Evolutionary conservation across 345 rosid genomes (phyloP).

Genomic region (Gossypium rotundifolium): DNA sequence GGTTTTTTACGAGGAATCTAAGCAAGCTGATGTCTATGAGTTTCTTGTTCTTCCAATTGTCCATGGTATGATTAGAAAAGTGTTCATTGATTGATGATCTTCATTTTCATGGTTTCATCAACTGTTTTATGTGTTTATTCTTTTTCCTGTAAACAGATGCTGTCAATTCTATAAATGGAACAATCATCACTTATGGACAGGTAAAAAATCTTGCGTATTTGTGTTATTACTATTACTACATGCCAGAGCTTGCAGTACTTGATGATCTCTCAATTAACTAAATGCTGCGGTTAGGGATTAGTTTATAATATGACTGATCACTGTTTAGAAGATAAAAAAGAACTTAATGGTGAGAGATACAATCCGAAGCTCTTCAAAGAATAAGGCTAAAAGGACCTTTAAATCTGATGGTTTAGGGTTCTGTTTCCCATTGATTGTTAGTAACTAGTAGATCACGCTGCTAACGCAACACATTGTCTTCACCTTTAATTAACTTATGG

Average conservation of each 20-base stretch:
- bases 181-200: slow-evolving; percentile 88
- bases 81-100: not conserved
- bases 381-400: not conserved
- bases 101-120: not conserved
- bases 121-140: not conserved
- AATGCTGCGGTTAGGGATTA: not conserved
- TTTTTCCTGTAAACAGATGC: slow-evolving; percentile 40
- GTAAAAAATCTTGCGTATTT: slow-evolving; percentile 20
- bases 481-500: not conserved
- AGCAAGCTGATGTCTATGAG: slow-evolving; percentile 54
- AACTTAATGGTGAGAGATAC: not conserved
- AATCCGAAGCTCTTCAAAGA: not conserved
- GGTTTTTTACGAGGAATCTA: slow-evolving; percentile 53
- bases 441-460: not conserved
- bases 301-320: not conserved
- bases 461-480: not conserved
- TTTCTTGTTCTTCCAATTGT: slow-evolving; percentile 70
- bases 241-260: not conserved
- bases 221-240: not conserved
- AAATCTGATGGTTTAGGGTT: not conserved
- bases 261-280: not conserved
- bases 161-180: slow-evolving; percentile 61
- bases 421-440: not conserved
- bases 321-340: not conserved
- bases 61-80: slow-evolving; percentile 36